Evolutionary conservation across 257 asterid species (phyloP), one percentile per base, ranked within the genome.

Genomic region (Ophiorrhiza pumila): DNA sequence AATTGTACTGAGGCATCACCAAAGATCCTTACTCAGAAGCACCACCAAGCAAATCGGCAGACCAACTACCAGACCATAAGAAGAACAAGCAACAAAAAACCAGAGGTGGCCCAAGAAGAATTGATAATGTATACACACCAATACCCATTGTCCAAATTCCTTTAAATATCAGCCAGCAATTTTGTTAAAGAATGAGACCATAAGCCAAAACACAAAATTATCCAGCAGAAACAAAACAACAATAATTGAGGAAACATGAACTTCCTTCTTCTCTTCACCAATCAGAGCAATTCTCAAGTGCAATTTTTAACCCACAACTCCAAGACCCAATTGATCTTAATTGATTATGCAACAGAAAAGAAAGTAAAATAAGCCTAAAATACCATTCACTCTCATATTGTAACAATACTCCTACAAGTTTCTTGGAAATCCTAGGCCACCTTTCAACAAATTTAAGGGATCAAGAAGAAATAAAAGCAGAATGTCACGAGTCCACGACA

Each of bases 11-110:
- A 65, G 29, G 43, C 65, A 46, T 6, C 37, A 42, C 68, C 25
- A 41, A 39, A 31, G 73, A 53, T 77, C 75, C 82, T 64, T 71
- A 53, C 69, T 42, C 69, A 79, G 47, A 73, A 76, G 71, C 60
- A 60, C 72, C 53, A 29, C 34, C 25, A 60, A 27, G 18, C 3
- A 39, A 27, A 76, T 47, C 50, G 71, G 46, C 68, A 71, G 29
- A 56, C 52, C 71, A 52, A 61, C 71, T 78, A 45, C 59, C 76
- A 53, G 61, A 62, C 67, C 61, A 75, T 34, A 75, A 1, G 39
- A 67, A 72, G 63, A 65, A 73, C 58, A 69, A 74, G 46, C 46
- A 77, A 62, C 23, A 25, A 62, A 58, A 77, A 29, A 43, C 62
- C 76, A 35, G 27, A 46, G 23, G 69, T 53, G 63, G 46, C 23